Base-by-base conservation (phyloP, 139 green algal species). In the Picochlorum sp. region DNA sequence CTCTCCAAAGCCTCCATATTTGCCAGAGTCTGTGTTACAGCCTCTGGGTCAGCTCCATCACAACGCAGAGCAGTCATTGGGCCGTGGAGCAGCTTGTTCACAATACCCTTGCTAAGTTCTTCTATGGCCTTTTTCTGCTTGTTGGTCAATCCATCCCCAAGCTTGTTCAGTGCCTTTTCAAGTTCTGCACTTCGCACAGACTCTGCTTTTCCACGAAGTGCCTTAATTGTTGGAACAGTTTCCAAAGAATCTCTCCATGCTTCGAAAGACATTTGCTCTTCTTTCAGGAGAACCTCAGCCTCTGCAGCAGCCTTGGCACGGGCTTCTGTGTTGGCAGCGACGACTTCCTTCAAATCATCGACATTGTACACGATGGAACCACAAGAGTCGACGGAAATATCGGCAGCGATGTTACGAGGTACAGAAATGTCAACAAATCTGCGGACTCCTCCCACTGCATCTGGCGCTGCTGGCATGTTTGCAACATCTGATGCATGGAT, bases 21-120 rank as follows among this genome's bases (percentile, higher is more conserved):
- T 8, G 87, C 83, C 10, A 99, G 74, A 9, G 90, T 98, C 83
- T 96, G 79, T 7, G 70, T 77, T 0, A 98, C 91, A 3, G 86
- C 88, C 13, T 80, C 68, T 4, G 87, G 79, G 68, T 97, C 89
- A 3, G 79, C 88, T 44, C 83, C 88, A 64, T 98, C 92, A 68
- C 85, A 95, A 23, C 94, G 82, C 56, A 99, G 83, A 45, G 91
- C 88, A 13, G 86, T 90, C 94, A 98, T 99, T 54, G 94, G 94
- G 13, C 94, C 94, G 75, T 99, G 94, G 70, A 98, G 80, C 65
- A 99, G 81, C 85, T 99, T 99, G 87, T 99, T 99, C 9, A 98
- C 84, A 61, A 99, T 98, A 50, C 84, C 81, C 41, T 83, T 77
- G 70, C 70, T 89, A 31, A 98, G 78, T 69, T 99, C 94, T 83